Evolutionary conservation across 106 monocot genomes (phyloP).

Genomic region (Apostasia shenzhenica): DNA sequence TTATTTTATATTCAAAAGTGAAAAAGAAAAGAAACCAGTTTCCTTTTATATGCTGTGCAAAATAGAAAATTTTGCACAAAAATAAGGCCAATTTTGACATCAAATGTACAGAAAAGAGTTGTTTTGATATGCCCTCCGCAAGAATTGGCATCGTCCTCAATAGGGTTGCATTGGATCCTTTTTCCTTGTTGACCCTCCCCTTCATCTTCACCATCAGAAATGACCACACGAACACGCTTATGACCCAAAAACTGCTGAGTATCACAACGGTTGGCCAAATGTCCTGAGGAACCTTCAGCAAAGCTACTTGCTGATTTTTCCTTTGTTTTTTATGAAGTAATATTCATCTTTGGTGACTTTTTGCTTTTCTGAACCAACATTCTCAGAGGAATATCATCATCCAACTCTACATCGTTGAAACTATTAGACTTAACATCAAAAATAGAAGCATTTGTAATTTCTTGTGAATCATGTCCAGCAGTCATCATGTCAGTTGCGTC

Average conservation of each 20-base stretch:
- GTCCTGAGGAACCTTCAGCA: constrained; percentile 10
- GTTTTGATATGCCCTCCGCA: constrained; percentile 15
- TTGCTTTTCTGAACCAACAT: constrained; percentile 31
- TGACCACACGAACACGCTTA: constrained; percentile 63
- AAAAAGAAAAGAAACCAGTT: background rate
- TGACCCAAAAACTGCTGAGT: constrained; percentile 29
- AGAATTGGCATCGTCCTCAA: constrained; percentile 26
- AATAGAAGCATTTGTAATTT: constrained; percentile 9
- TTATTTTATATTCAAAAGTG: background rate
- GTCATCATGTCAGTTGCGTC: constrained; percentile 25
- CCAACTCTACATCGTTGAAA: constrained; percentile 20
- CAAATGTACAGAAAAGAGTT: background rate
- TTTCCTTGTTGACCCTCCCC: constrained; percentile 23
- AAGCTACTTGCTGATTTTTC: constrained; percentile 6
- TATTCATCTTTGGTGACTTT: constrained; percentile 29
- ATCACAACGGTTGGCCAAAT: constrained; percentile 17
- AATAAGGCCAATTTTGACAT: background rate
- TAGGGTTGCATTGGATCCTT: constrained; percentile 1
- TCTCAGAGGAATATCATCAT: constrained; percentile 47
- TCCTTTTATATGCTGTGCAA: no score
- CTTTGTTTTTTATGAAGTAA: constrained; percentile 16
- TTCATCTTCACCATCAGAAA: constrained; percentile 91
- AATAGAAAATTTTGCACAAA: no score
- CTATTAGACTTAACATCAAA: background rate
- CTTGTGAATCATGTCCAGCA: constrained; percentile 10